Evolutionary conservation across 2,329 filamentous ascomycete species (phyloP), one percentile per base, ranked within the genome.

Genomic region (Dactylellina cionopaga): DNA sequence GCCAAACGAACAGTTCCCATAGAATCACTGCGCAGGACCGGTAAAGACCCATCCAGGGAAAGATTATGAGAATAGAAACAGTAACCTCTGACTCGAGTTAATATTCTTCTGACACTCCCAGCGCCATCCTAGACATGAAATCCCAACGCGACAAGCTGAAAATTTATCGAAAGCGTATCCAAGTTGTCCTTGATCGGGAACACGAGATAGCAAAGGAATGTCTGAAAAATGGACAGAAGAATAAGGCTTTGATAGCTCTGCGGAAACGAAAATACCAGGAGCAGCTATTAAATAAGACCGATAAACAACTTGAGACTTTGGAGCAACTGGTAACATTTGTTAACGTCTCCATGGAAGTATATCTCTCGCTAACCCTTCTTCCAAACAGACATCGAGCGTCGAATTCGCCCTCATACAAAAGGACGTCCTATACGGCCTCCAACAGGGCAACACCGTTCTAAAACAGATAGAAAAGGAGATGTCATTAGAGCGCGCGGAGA

Each of bases 331-430:
- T 59, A 52, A 33, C 7, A 17, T 13, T 6, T 24, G 19, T 25
- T 29, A 2, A 13, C 33, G 37, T 11, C 6, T 11, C 47, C 41
- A 6, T 39, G 13, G 17, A 46, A 29, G 13, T 46, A 5, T 17
- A 27, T 5, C 24, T 33, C 24, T 13, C 46, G 33, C 24, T 2
- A 39, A 39, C 11, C 17, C 13, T 13, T 15, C 43, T n/a, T n/a
- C 1, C 1, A 2, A 13, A 17, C 22, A 74, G 69, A 95, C 92
- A 6, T 87, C 88, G 62, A 92, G 88, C 79, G 92, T 99, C 78
- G 95, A 99, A 82, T 99, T 99, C 81, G 92, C 95, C 37, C 86
- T 94, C 24, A 95, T 99, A 76, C 94, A 98, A 80, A 98, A 97
- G 82, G 95, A 98, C 83, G 90, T 99, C 35, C 80, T 99, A 2